phyloP scores from a whole-genome alignment of 331 rosid genomes.

The Malus hybrid region DNA sequence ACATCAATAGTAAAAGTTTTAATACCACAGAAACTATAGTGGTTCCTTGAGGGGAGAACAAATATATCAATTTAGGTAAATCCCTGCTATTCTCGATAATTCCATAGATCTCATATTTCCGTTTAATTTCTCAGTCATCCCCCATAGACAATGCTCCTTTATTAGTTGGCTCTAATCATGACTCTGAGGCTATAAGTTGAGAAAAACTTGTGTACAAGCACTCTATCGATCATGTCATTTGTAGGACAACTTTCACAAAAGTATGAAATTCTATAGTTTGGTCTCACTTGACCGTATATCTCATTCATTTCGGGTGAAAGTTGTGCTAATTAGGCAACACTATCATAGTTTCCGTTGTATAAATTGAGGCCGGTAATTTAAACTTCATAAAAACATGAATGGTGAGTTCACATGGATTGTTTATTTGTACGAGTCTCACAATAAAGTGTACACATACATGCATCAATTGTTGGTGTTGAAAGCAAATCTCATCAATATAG shows the following conservation, averaged over 20 bases:
- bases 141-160: neutral
- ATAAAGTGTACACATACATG: neutral
- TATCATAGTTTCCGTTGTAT: no score
- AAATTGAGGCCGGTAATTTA: neutral
- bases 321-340: no score
- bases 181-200: no score
- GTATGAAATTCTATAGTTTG: no score
- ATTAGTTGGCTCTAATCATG: neutral
- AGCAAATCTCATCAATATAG: neutral
- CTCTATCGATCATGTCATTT: no score
- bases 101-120: neutral
- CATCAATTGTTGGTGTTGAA: neutral
- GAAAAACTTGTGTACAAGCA: no score
- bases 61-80: neutral
- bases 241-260: no score
- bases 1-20: neutral
- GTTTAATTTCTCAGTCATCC: neutral
- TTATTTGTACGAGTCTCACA: no score
- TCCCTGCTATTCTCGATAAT: neutral
- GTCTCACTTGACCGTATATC: no score
- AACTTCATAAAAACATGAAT: no score
- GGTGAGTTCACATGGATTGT: no score
- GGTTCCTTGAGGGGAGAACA: neutral
- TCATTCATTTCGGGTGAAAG: no score
- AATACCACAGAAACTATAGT: neutral